Conservation (phyloP, 441 rosid genomes). For the Jatropha podagrica region DNA sequence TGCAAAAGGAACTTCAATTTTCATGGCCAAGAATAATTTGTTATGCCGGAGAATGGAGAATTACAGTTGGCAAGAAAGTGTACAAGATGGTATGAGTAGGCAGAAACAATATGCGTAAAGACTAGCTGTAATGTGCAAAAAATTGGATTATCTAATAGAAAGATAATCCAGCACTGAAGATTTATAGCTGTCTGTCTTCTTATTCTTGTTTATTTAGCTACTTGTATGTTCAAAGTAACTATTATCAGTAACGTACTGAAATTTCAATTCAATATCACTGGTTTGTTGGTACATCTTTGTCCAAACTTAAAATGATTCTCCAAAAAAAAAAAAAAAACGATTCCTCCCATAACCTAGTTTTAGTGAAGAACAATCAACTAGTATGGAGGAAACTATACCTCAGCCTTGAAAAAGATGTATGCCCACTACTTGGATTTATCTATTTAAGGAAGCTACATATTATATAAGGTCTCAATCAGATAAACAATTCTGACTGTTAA, state of each 20-base stretch:
- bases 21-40: neutral
- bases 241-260: neutral
- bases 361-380: neutral
- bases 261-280: neutral
- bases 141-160: conserved; percentile 3
- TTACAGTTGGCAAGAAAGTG: neutral
- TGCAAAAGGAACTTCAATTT: neutral
- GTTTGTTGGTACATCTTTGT: neutral
- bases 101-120: neutral
- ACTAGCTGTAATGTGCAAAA: neutral
- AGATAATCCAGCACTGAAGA: neutral
- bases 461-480: neutral
- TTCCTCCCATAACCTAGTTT: neutral
- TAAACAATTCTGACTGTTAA: neutral
- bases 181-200: neutral
- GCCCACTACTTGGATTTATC: neutral
- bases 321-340: too few species aligned
- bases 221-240: neutral
- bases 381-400: conserved; percentile 1
- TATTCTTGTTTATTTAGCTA: neutral
- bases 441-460: conserved; percentile 1
- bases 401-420: neutral
- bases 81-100: neutral
- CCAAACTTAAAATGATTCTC: neutral
- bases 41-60: neutral